Base-by-base conservation (phyloP, 2,329 filamentous ascomycete genomes). In the Ophiostoma sp. region DNA sequence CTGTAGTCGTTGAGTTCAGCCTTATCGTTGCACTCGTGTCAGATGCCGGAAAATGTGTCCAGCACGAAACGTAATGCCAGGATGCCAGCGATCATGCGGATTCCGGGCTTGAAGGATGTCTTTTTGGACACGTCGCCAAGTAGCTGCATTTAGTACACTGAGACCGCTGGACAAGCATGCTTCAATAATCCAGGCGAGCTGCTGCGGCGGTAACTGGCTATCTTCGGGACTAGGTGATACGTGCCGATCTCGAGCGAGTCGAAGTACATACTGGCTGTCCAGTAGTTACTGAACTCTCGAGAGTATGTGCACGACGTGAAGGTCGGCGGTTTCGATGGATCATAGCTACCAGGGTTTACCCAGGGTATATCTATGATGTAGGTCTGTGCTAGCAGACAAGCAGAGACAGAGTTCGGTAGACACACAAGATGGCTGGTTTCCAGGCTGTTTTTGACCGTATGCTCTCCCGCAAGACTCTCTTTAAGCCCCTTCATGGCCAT, bases 221-320 rank as follows among this genome's bases (percentile, higher is more conserved):
- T 69, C 64, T 73, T 76, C 74, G 76, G 75, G 5, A 79, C 77
- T 0, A 77, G 52, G 27, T 41, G 44, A 64, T 58, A 68, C 14
- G 63, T 41, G 45, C 58, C 58, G 41, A 74, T 74, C 36, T 67
- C 67, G 27, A 64, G 67, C 40, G 66, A 64, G 62, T 71, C 70
- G 68, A 74, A 74, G 69, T 72, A 74, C 69, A 74, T 69, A 60
- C 70, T 71, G 9, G 75, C 75, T 3, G 75, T 77, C 75, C 75
- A 76, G 74, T 77, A 76, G 72, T 78, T 76, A 67, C 70, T 74
- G 70, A 75, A 75, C 70, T 77, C 76, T 69, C 77, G 75, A 2
- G 73, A 72, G 71, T 76, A 76, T 42, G 71, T 75, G 71, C 76
- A 77, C 5, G 67, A 67, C 58, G 76, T 77, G 74, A 76, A 77